Conservation (phyloP, 2,329 filamentous ascomycete genomes). For the Fusarium ramigenum region DNA sequence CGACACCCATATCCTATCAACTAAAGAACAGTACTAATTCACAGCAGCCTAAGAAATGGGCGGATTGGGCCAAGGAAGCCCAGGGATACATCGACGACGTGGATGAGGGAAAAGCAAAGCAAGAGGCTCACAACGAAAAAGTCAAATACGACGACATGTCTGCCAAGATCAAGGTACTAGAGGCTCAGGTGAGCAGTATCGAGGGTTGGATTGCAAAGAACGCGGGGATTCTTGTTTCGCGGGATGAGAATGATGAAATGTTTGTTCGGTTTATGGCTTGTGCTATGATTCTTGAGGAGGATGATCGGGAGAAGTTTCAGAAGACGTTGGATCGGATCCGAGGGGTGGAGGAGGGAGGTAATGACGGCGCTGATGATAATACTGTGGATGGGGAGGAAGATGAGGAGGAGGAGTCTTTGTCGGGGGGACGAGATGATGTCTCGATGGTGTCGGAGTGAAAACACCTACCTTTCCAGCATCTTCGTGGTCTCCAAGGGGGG, state of each 20-base stretch:
- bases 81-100: no score
- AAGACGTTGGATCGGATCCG: background rate
- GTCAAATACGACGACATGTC: no score
- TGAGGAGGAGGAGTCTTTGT: background rate
- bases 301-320: background rate
- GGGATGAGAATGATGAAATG: background rate
- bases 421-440: background rate
- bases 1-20: no score
- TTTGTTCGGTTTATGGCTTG: background rate
- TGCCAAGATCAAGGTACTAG: no score
- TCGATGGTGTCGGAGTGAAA: background rate
- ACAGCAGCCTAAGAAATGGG: no score
- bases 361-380: background rate
- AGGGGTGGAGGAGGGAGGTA: background rate
- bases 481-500: accelerated
- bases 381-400: background rate
- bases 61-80: no score
- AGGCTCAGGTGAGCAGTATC: background rate
- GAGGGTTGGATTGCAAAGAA: background rate
- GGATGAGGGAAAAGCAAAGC: no score
- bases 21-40: no score
- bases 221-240: accelerated
- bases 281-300: background rate
- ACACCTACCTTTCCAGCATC: accelerated
- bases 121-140: no score